Percentiles rank a stretch among this genome's conserved stretches.
phyloP scores from a whole-genome alignment of 2,329 filamentous ascomycete genomes.

The Huntiella moniliformis region DNA sequence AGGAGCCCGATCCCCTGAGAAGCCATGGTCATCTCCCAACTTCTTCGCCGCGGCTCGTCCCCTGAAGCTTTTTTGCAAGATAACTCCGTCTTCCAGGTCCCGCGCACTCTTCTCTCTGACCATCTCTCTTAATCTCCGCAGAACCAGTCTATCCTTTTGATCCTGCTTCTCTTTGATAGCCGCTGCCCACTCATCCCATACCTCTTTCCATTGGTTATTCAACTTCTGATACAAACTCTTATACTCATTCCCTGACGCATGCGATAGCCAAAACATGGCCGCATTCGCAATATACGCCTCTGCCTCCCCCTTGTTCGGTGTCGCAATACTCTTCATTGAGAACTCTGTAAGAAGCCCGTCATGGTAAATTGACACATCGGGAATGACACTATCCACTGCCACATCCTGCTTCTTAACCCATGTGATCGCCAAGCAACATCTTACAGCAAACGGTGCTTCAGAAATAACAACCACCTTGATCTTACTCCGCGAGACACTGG shows the following conservation, averaged over 20 bases:
- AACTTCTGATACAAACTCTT: slow-evolving; percentile 57
- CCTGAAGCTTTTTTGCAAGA: slow-evolving; percentile 59
- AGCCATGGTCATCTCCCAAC: slow-evolving; percentile 30
- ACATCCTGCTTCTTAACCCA: slow-evolving; percentile 60
- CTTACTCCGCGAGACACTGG: slow-evolving; percentile 31
- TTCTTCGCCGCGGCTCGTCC: slow-evolving; percentile 32
- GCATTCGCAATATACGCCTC: slow-evolving; percentile 71
- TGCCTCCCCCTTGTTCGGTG: slow-evolving; percentile 60
- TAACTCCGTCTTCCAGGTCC: slow-evolving; percentile 54
- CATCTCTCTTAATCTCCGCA: slow-evolving; percentile 51
- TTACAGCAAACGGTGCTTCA: slow-evolving; percentile 53
- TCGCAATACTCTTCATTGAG: slow-evolving; percentile 56
- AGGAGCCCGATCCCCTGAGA: slow-evolving; percentile 25
- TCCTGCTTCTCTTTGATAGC: slow-evolving; percentile 53
- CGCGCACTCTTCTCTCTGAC: slow-evolving; percentile 50
- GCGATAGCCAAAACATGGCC: slow-evolving; percentile 66
- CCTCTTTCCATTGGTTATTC: slow-evolving; percentile 62
- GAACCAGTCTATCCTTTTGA: slow-evolving; percentile 44
- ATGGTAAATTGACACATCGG: slow-evolving; percentile 19
- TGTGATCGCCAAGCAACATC: slow-evolving; percentile 52
- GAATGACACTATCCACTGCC: slow-evolving; percentile 23
- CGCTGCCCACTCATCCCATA: slow-evolving; percentile 64
- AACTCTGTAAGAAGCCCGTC: slow-evolving; percentile 35
- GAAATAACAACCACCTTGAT: slow-evolving; percentile 53
- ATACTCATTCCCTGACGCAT: slow-evolving; percentile 62